Base-by-base conservation (phyloP, 805 yeast species). In the Monosporozyma aerobia region DNA sequence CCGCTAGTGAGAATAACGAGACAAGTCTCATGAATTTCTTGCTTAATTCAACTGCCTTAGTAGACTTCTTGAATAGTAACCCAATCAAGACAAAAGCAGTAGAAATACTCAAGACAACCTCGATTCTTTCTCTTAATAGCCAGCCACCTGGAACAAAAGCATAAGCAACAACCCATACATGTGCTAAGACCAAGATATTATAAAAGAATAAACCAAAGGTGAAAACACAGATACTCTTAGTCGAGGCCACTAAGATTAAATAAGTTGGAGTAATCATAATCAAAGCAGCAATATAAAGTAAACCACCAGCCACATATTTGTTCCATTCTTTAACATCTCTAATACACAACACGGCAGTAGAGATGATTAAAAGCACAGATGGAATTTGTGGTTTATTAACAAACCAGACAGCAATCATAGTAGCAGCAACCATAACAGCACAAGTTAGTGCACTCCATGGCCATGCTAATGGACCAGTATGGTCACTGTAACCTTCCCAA, bases 141-240 rank as follows among this genome's bases (percentile, higher is more conserved):
- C 85, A 83, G 8, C 99, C 99, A 55, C 88, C 90, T 10, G 99
- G 99, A 47, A 94, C 99, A 72, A 94, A 94, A 0, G 99, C 98
- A 69, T 94, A 94, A 0, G 99, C 99, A 47, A 94, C 98, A 44
- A 86, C 84, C 98, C 98, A 92, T 49, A 92, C 95, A 68, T 90
- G 92, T 5, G 86, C 95, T 56, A 94, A 74, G 27, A 84, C 75
- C 39, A 87, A 65, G 3, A 85, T 48, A 50, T 82, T 73, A 56
- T 77, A 71, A 46, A 79, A 58, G 5, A 81, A 62, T 53, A 79
- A 78, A 0, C 79, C 77, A 2, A 77, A 53, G 3, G 74, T 69
- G 60, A 82, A 80, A 1, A 81, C 67, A 23, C 76, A 59, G 2
- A 84, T 83, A 27, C 87, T 80, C 54, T 77, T 70, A 27, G 80